A percentile compares a stretch with the other conserved stretches of the same genome.
Conservation (phyloP, 148 eudicot genomes). For the Heliamphora exappendiculata region DNA sequence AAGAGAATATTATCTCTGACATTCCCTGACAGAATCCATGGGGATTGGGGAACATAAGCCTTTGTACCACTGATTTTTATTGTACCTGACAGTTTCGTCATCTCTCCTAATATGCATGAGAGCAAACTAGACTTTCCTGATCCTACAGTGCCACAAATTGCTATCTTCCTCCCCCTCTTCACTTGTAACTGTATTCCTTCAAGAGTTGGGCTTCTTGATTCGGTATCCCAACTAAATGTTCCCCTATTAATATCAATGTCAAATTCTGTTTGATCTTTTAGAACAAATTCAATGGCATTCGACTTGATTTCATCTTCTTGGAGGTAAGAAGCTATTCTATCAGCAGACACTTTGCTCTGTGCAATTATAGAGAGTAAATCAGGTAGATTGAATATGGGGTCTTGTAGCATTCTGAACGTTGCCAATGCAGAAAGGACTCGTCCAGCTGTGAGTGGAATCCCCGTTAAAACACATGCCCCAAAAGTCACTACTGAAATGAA, state of each 20-base stretch:
- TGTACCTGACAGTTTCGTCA: conserved; percentile 54
- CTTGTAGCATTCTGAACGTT: conserved; percentile 94
- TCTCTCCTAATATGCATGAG: conserved; percentile 80
- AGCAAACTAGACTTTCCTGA: conserved; percentile 95
- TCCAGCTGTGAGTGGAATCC: conserved; percentile 90
- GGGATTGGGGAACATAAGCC: conserved; percentile 93
- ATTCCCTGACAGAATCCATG: conserved; percentile 92
- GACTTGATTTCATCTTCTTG: conserved; percentile 77
- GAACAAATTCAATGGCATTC: conserved; percentile 51
- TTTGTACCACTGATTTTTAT: conserved; percentile 79
- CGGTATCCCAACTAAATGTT: conserved; percentile 62
- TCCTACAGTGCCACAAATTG: conserved; percentile 94
- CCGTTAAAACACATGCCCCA: conserved; percentile 75
- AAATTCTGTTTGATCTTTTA: conserved; percentile 35
- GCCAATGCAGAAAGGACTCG: conserved; percentile 84
- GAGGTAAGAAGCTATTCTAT: conserved; percentile 65
- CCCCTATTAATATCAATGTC: conserved; percentile 56
- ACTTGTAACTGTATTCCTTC: conserved; percentile 49
- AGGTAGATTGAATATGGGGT: conserved; percentile 84
- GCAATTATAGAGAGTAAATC: conserved; percentile 75
- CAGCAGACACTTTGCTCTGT: conserved; percentile 88
- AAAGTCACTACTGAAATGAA: conserved; percentile 80
- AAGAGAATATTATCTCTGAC: conserved; percentile 85
- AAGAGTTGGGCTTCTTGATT: conserved; percentile 45
- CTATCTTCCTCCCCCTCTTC: conserved; percentile 84